These are phyloP conservation scores for Prorocentrum cordatum DNA, from an alignment of 169 alveolate genomes.

Conservation along the genomic window DNA sequence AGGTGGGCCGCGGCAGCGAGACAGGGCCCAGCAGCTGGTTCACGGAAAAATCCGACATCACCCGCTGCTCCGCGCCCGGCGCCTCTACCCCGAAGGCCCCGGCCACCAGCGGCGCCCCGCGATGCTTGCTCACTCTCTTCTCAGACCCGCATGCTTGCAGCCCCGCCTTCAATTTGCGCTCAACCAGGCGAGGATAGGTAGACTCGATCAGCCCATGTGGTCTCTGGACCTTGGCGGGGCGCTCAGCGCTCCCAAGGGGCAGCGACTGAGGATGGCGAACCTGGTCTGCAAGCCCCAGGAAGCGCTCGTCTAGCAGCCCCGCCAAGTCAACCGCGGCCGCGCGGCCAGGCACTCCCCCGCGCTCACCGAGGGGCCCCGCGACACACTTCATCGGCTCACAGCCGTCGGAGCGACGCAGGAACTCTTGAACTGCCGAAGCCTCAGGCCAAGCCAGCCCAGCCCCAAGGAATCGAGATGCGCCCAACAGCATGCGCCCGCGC, in stretches of 20 bases:
- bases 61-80: background rate
- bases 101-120: background rate
- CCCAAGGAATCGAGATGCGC: background rate
- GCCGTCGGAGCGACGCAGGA: too few species aligned
- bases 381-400: too few species aligned
- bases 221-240: background rate
- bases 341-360: background rate
- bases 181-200: background rate
- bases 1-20: background rate
- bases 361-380: background rate
- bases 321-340: background rate
- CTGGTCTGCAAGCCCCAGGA: background rate
- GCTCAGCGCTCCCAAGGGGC: background rate
- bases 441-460: too few species aligned
- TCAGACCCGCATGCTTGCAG: background rate
- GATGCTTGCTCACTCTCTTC: background rate
- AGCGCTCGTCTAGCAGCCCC: background rate
- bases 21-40: background rate
- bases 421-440: too few species aligned
- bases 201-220: background rate
- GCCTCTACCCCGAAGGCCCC: conserved; percentile 4
- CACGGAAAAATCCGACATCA: background rate
- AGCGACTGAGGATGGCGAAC: background rate
- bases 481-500: conserved; percentile 7
- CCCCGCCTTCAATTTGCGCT: background rate